Evolutionary conservation across 164 flowering plant genomes (phyloP).

Genomic region (Vitis rotundifolia): DNA sequence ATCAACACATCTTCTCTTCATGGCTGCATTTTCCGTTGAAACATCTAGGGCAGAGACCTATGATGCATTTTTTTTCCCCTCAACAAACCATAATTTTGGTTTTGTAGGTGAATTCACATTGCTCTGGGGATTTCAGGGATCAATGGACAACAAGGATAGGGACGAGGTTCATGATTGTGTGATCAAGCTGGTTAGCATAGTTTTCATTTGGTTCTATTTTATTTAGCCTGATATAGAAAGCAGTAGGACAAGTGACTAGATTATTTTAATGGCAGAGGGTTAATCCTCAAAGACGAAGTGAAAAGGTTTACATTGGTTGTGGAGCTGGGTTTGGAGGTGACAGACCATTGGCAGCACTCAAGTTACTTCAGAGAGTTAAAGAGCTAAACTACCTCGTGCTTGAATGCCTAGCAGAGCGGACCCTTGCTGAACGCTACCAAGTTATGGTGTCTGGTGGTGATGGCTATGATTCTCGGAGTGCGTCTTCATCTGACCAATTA

Average conservation of each 20-base stretch:
- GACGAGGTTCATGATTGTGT: conserved; percentile 39
- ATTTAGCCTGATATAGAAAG: neutral
- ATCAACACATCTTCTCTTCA: too few relatives aligned
- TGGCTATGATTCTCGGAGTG: conserved; percentile 88
- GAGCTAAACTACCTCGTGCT: conserved; percentile 81
- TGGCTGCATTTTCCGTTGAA: too few relatives aligned
- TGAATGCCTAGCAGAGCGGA: conserved; percentile 95
- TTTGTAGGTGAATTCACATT: neutral
- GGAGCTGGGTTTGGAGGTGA: conserved; percentile 99
- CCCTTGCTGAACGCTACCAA: conserved; percentile 82
- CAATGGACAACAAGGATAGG: conserved; percentile 28
- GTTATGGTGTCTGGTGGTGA: conserved; percentile 68
- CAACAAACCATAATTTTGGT: too few relatives aligned
- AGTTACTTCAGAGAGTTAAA: conserved; percentile 73
- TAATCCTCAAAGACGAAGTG: conserved; percentile 58
- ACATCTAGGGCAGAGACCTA: too few relatives aligned
- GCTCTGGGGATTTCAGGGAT: neutral
- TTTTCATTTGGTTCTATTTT: neutral
- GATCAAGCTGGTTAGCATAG: conserved; percentile 55
- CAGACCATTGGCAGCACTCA: conserved; percentile 85
- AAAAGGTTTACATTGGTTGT: conserved; percentile 82
- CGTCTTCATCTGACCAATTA: conserved; percentile 8
- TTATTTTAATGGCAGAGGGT: conserved; percentile 53
- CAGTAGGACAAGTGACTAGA: neutral
- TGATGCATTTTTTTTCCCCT: too few relatives aligned